Evolutionary conservation across 2,329 filamentous ascomycete species (phyloP), one percentile per base, ranked within the genome.

Genomic region (Diaporthe citrichinensis): DNA sequence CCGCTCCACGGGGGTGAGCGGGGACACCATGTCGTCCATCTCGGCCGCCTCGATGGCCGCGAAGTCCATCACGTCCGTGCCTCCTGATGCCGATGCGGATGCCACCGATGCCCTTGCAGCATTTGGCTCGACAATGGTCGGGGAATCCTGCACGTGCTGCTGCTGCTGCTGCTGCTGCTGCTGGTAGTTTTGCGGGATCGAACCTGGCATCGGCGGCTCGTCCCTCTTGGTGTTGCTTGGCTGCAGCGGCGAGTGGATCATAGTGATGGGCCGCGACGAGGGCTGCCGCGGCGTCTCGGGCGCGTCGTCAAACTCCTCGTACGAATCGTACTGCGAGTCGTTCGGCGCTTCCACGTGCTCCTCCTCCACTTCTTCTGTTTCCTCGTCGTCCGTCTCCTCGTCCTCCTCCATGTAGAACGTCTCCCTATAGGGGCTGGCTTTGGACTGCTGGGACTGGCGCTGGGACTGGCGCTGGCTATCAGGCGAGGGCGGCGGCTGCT

Each of bases 331-430:
- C 57, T 65, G 62, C 46, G 62, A 5, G 17, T 75, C 39, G 25
- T 53, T 53, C 6, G 34, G 73, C 23, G 58, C 73, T 15, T 71
- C 69, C 14, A 57, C 57, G 17, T 75, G 62, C 10, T 58, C 59
- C 1, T 31, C 57, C 55, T 67, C 62, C 15, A 23, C 23, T 12
- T 73, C 39, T 28, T n/a, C 46, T 3, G 12, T 61, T 6, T 73
- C 75, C 31, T 75, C 73, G 14, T 75, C 73, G 36, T 77, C 75
- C 12, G 75, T 75, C 2, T 57, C 73, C 57, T 75, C 74, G 55
- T 76, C 74, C 17, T 76, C 74, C 51, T 76, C 74, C 74, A 74
- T 73, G 57, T 75, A 75, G 39, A 77, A 77, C 7, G 75, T 77
- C 49, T 77, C 75, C 23, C 73, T 65, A 17, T 75, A 71, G 8